Conservation (phyloP, 805 yeast genomes). For the Metschnikowia baotianmanensis region DNA sequence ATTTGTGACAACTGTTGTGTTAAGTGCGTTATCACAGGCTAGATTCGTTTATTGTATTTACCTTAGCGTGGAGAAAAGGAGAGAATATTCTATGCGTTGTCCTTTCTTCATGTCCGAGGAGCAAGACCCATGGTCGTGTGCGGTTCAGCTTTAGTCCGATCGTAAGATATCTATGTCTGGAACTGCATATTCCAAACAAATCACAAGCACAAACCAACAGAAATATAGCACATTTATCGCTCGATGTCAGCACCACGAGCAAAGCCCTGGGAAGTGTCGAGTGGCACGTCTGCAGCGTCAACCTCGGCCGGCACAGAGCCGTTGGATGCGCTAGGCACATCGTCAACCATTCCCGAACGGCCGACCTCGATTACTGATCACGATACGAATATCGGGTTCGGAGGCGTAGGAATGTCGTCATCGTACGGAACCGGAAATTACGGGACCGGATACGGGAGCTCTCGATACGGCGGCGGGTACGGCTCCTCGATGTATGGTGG, state of each 20-base stretch:
- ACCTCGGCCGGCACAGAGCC: conserved; percentile 2
- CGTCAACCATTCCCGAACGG: conserved; percentile 19
- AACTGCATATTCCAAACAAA: no score
- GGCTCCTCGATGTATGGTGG: conserved; percentile 22
- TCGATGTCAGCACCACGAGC: conserved; percentile 64
- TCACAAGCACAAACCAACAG: no score
- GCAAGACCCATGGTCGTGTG: no score
- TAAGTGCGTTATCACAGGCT: no score
- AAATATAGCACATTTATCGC: no score
- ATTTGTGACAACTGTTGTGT: no score
- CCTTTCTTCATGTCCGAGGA: no score
- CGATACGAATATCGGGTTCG: conserved; percentile 28
- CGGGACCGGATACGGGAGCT: conserved; percentile 19
- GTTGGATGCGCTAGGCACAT: conserved; percentile 3
- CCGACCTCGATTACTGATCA: conserved; percentile 20
- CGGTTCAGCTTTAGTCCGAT: no score
- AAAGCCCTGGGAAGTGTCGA: conserved; percentile 79
- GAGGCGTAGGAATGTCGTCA: conserved; percentile 25
- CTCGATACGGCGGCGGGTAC: conserved; percentile 25
- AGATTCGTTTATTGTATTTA: no score
- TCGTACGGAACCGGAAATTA: conserved; percentile 21
- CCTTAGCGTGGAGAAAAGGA: no score
- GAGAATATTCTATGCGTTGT: no score
- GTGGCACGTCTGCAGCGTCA: conserved; percentile 50
- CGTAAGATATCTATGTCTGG: no score